phyloP scores from a whole-genome alignment of 1,284 basidiomycete species.

The Cutaneotrichosporon sp. region DNA sequence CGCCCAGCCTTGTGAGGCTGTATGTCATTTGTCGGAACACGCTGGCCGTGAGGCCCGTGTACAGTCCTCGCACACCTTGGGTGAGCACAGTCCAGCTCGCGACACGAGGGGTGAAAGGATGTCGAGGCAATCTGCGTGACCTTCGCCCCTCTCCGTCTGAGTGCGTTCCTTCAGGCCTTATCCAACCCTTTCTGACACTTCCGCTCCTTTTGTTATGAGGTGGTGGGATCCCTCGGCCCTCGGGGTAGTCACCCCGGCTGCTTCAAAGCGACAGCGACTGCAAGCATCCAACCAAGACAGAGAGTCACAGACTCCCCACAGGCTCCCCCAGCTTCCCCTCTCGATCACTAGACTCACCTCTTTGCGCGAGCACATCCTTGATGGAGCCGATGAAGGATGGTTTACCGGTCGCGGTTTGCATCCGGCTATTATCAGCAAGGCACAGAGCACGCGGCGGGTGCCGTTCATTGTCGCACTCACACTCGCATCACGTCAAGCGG shows the following conservation, averaged over 20 bases:
- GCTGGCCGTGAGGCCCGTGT: slow-evolving; percentile 46
- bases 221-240: neutral
- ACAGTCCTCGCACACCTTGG: slow-evolving; percentile 46
- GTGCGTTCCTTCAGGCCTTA: too few species aligned
- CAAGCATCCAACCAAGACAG: too few species aligned
- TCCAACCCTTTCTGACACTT: too few species aligned
- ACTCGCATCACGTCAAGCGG: slow-evolving; percentile 82
- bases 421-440: slow-evolving; percentile 27
- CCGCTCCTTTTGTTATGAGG: too few species aligned
- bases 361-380: slow-evolving; percentile 28
- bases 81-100: too few species aligned
- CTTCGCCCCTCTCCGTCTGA: too few species aligned
- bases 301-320: neutral
- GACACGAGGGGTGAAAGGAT: too few species aligned
- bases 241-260: slow-evolving; percentile 1
- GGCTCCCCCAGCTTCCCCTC: neutral
- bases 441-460: neutral
- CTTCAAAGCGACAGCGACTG: too few species aligned
- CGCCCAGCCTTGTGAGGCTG: slow-evolving; percentile 44
- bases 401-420: slow-evolving; percentile 42
- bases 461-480: slow-evolving; percentile 51
- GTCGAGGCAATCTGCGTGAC: too few species aligned
- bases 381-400: slow-evolving; percentile 31
- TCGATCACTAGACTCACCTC: slow-evolving; percentile 24
- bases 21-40: slow-evolving; percentile 49